Evolutionary conservation across 352 stramenopile genomes (phyloP), one percentile per base, ranked within the genome.

Genomic region (Phytophthora colocasiae): DNA sequence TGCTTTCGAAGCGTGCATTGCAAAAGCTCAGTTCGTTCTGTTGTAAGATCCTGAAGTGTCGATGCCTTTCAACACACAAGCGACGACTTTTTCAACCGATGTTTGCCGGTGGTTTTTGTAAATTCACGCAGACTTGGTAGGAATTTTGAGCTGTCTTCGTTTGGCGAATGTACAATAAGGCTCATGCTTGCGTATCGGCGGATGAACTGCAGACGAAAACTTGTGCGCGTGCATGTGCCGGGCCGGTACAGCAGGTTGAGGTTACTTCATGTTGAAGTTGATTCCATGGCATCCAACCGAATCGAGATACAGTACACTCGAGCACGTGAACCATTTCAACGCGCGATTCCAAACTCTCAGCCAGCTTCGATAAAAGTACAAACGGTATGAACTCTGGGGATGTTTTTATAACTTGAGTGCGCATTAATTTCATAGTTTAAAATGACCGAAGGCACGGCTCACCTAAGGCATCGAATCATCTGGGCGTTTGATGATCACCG

Each of bases 401-500:
- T 31, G 27, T 31, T 31, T 31, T 31, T 31, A 31, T 31, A 8
- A 31, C 7, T 31, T 1, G 27, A 31, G 27, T 31, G 27, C 27
- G 22, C 22, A 22, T 31, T 3, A 34, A 9, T 43, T 31, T 31
- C 27, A 31, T 31, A 31, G 1, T 31, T 98, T 58, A 15, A 3
- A 15, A 43, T 40, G 15, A 7, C 14, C 4, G 17, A 43, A 6
- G 4, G 7, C 40, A 91, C 97, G 34, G 45, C 49, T 19, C n/a
- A 11, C 22, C 65, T 65, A 76, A 11, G 68, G 63, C 63, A 76
- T 59, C 26, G 68, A 69, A 41, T 75, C 68, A 2, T 80, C 57
- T 9, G 77, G 80, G 26, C 77, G 78, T 66, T 87, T 86, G 58
- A 84, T 84, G 66, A 86, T 86, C 57, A 86, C 78, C 22, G 78